Base-by-base conservation (phyloP, 2,329 filamentous ascomycete species). In the Zalaria sp. region DNA sequence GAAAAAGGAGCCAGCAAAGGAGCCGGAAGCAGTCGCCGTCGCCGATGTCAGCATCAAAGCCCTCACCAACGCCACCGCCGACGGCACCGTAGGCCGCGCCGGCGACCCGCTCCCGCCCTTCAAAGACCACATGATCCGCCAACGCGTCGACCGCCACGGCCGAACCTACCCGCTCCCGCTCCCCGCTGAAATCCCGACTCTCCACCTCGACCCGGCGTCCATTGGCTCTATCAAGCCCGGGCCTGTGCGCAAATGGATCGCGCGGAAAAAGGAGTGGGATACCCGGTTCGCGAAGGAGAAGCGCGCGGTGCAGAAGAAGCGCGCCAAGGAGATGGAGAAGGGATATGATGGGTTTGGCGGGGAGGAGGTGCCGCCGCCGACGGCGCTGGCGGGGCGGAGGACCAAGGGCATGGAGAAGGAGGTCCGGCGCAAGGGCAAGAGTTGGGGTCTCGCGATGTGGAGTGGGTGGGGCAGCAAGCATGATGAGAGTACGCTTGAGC, bases 391-490 rank as follows among this genome's bases (percentile, higher is more conserved):
- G 2, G 83, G 83, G 1, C 69, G 85, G 43, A 71, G 79, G 44
- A 67, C 45, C 64, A 65, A 39, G 50, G 58, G 62, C 42, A 55
- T 56, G 49, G 58, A 67, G n/a, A 68, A 71, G 47, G 68, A 68
- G 51, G 71, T 72, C 55, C 35, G 38, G 8, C 40, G 46, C 4
- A 42, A 43, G 37, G 46, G 46, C 26, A 87, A 83, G 44, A 53
- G 48, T 49, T 75, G 81, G 61, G 84, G 82, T 5, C 67, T 95
- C 58, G 76, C 79, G 2, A 65, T 95, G 49, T 96, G 89, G 89
- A 83, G 79, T 39, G 68, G 81, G 1, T 93, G 87, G 83, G 87
- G 85, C 9, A 88, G 81, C 37, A 93, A 83, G 57, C 86, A 95
- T 55, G 91, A 96, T 56, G 75, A 89, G 58, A 71, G 71, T 47